Evolutionary conservation across 2,329 filamentous ascomycete species (phyloP).

Genomic region (Ophiostoma angusticollis): DNA sequence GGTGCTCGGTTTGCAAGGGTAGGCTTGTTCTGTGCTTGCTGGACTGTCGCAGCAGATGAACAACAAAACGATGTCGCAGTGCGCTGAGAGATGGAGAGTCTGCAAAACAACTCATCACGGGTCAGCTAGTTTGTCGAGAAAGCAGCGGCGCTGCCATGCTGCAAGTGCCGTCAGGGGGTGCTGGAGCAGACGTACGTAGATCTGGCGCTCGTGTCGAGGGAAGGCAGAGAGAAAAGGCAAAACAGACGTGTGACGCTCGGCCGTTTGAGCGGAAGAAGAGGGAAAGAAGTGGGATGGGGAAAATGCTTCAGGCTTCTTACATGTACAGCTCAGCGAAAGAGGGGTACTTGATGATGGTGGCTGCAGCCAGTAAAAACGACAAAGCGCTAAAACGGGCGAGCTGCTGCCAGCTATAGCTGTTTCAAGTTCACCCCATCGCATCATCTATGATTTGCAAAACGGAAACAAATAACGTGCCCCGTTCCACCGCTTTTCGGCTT

Average conservation of each 20-base stretch:
- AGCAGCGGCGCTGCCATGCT: background rate
- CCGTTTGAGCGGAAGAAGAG: conserved; percentile 4
- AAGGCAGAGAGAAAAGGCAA: background rate
- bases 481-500: too few species aligned
- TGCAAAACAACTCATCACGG: conserved; percentile 4
- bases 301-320: too few species aligned
- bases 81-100: background rate
- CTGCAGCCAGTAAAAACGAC: too few species aligned
- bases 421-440: too few species aligned
- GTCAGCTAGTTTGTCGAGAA: background rate
- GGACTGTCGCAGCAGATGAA: background rate
- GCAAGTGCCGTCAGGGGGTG: too few species aligned
- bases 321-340: too few species aligned
- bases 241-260: conserved; percentile 9
- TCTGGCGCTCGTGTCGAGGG: background rate
- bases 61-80: background rate
- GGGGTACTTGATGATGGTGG: too few species aligned
- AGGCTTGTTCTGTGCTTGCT: background rate
- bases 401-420: too few species aligned
- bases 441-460: too few species aligned
- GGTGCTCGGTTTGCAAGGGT: conserved; percentile 5
- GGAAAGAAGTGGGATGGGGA: conserved; percentile 10
- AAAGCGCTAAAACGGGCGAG: too few species aligned
- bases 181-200: conserved; percentile 2
- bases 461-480: too few species aligned